Conservation (phyloP, 2,329 filamentous ascomycete genomes). For the Ophiostoma sp. region DNA sequence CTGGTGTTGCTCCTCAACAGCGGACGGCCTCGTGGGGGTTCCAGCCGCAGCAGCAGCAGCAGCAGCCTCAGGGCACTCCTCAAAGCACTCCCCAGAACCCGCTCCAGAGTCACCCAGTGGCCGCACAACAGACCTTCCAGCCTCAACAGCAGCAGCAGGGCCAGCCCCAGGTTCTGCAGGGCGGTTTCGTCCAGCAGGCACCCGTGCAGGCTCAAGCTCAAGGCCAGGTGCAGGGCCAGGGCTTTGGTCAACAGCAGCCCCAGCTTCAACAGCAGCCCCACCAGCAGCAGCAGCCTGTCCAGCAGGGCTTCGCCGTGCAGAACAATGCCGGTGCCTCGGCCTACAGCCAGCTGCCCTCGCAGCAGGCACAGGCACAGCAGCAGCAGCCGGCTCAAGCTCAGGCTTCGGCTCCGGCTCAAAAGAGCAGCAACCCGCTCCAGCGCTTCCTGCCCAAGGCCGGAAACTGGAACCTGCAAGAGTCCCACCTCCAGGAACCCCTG, state of each 20-base stretch:
- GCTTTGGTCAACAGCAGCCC: conserved; percentile 9
- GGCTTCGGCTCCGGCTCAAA: neutral
- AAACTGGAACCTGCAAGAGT: conserved; percentile 56
- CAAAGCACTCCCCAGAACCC: too few relatives aligned
- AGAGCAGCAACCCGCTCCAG: conserved; percentile 41
- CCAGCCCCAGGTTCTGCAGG: neutral
- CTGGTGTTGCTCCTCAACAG: neutral
- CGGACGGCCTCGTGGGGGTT: conserved; percentile 15
- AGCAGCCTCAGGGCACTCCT: neutral
- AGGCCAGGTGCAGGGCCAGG: neutral
- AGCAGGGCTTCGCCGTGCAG: conserved; percentile 9
- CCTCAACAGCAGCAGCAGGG: conserved; percentile 10
- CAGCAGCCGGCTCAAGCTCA: conserved; percentile 6
- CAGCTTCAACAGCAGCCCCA: neutral
- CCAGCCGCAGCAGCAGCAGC: conserved; percentile 21
- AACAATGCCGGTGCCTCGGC: neutral
- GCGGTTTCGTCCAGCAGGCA: neutral
- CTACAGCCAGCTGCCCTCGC: conserved; percentile 1
- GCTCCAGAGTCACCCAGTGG: conserved; percentile 16
- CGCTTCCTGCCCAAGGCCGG: conserved; percentile 46
- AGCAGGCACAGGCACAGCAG: conserved; percentile 11
- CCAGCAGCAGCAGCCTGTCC: neutral
- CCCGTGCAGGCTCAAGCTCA: neutral
- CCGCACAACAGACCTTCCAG: neutral
- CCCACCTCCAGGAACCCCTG: conserved; percentile 53